Base-by-base conservation (phyloP, 768 basidiomycete genomes). In the Gautieria morchelliformis region DNA sequence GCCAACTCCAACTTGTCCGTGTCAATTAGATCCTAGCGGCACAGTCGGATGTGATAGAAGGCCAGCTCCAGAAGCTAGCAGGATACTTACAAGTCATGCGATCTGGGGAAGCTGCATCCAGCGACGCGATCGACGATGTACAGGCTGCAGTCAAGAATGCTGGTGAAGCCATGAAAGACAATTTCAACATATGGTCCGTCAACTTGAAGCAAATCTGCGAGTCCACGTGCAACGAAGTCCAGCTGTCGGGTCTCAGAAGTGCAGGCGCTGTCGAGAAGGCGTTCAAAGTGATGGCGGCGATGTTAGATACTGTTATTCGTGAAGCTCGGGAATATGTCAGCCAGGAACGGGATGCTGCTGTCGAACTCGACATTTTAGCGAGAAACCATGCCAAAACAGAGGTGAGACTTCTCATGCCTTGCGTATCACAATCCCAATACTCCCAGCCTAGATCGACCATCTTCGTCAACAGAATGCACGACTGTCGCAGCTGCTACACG, bases 381-480 rank as follows among this genome's bases (percentile, higher is more conserved):
- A 75, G 78, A 27, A 72, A 70, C 52, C 72, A 77, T 33, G 74
- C 73, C 10, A 72, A 74, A 30, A 67, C 70, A 12, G 83, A 89
- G 30, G 59, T 59, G 10, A 52, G 42, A 8, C 40, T 47, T 14
- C 14, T 52, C 45, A 52, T 20, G 46, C 35, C 11, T 39, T 53
- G n/a, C n/a, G 17, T 30, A 15, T 8, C n/a, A 19, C 15, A 20
- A 15, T 20, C n/a, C 47, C 44, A n/a, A 19, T 41, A 40, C 37
- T 12, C n/a, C 17, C 17, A n/a, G 20, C 17, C 32, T 22, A 71
- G 72, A 78, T 87, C 44, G 65, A 69, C 5, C 80, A 81, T 22
- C 74, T 93, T 20, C 78, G 78, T 61, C 73, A 78, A 53, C 90
- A 94, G 67, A 95, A 94, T 65, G 73, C 75, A 30, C 70, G 76